phyloP scores from a whole-genome alignment of 257 asterid species.

The Plantago elongata region DNA sequence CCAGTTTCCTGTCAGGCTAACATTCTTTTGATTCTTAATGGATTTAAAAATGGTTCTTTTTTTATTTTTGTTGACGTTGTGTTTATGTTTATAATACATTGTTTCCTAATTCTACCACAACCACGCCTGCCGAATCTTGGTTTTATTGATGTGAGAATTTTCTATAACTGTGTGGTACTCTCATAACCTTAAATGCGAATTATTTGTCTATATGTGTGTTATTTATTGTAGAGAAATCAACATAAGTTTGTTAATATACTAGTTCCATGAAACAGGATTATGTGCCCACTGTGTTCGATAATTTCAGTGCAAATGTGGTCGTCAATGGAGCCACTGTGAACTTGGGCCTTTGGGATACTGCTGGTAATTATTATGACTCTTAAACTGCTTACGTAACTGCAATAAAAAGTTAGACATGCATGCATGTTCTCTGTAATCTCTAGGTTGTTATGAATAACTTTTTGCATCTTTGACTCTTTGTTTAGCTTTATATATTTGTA shows the following conservation, averaged over 20 bases:
- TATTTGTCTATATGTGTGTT: slow-evolving; percentile 10
- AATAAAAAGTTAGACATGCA: slow-evolving; percentile 9
- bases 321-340: slow-evolving; percentile 69
- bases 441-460: neutral
- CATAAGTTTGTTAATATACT: slow-evolving; percentile 9
- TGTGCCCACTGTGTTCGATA: slow-evolving; percentile 76
- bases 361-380: slow-evolving; percentile 39
- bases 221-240: neutral
- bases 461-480: slow-evolving; percentile 4
- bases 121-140: too few species aligned
- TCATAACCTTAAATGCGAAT: neutral
- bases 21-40: too few species aligned
- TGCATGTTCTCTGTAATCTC: neutral
- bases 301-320: slow-evolving; percentile 72
- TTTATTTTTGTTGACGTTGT: too few species aligned
- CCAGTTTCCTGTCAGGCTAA: too few species aligned
- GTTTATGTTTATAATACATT: too few species aligned
- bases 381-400: slow-evolving; percentile 9
- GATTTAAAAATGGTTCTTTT: too few species aligned
- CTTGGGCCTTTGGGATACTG: slow-evolving; percentile 85
- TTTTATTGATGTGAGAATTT: too few species aligned
- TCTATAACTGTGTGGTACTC: too few species aligned
- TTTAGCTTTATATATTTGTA: slow-evolving; percentile 7
- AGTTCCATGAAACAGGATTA: slow-evolving; percentile 61
- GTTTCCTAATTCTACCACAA: too few species aligned